Conservation (phyloP, 805 yeast species). For the Teunomyces panamensis region DNA sequence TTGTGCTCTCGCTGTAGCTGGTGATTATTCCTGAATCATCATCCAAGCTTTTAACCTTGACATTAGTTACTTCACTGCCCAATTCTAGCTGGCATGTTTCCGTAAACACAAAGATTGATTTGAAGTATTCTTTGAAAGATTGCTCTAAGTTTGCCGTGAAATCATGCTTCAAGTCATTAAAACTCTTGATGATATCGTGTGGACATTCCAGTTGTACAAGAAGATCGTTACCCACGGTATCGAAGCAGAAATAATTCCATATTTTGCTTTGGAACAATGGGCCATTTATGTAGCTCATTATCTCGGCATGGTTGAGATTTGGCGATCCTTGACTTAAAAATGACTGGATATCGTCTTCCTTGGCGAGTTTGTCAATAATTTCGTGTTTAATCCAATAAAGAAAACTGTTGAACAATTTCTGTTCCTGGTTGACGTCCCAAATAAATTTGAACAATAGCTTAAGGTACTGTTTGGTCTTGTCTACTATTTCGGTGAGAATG, state of each 20-base stretch:
- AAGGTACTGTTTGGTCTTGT: constrained; percentile 21
- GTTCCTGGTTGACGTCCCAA: constrained; percentile 46
- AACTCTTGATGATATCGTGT: neutral
- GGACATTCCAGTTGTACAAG: constrained; percentile 3
- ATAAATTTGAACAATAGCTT: constrained; percentile 35
- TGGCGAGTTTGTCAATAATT: constrained; percentile 34
- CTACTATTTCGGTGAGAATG: constrained; percentile 7
- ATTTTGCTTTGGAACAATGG: constrained; percentile 18
- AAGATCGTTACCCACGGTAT: constrained; percentile 12
- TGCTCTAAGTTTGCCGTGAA: neutral
- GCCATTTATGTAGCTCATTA: constrained; percentile 23
- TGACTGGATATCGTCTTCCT: constrained; percentile 30
- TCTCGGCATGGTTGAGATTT: constrained; percentile 16
- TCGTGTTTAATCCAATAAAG: constrained; percentile 43
- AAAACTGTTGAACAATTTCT: constrained; percentile 42
- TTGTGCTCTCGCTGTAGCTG: neutral
- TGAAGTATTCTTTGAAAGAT: constrained; percentile 5
- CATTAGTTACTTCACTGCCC: neutral
- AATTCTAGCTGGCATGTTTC: constrained; percentile 1
- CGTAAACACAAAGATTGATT: constrained; percentile 5
- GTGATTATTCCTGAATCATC: constrained; percentile 1
- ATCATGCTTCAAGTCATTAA: neutral
- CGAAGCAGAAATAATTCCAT: constrained; percentile 18
- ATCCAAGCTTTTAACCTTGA: constrained; percentile 6
- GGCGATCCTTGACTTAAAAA: constrained; percentile 10